A percentile compares a stretch with the other conserved stretches of the same genome.
Evolutionary conservation across 345 rosid genomes (phyloP).

Genomic region (Leavenworthia alabamica): DNA sequence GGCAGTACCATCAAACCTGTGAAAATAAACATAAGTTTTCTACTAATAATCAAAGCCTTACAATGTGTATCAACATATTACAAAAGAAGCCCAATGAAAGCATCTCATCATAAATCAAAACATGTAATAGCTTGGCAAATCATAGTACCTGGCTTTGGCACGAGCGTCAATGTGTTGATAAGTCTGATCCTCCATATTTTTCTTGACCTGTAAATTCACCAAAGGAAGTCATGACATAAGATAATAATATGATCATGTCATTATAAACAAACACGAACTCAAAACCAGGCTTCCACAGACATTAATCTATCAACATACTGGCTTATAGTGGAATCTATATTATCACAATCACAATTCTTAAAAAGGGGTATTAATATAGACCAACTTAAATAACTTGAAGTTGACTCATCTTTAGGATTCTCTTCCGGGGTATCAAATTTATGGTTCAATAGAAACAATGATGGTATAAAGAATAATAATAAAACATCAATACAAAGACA

Average conservation of each 20-base stretch:
- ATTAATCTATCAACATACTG: neutral
- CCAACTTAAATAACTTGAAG: neutral
- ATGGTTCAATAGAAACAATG: neutral
- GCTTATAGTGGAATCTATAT: neutral
- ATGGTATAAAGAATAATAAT: neutral
- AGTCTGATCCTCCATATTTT: constrained; percentile 38
- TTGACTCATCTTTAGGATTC: neutral
- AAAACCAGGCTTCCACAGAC: neutral
- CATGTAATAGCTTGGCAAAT: neutral
- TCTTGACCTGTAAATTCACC: constrained; percentile 50
- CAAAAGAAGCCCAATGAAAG: neutral
- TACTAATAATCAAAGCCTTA: neutral
- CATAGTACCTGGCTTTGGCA: constrained; percentile 67
- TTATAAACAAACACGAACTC: neutral
- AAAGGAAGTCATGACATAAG: neutral
- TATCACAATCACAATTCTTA: neutral
- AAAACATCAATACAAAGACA: neutral
- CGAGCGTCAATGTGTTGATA: constrained; percentile 76
- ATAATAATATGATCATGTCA: neutral
- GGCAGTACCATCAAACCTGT: constrained; percentile 88
- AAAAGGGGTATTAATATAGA: neutral
- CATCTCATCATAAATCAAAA: neutral
- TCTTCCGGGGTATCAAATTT: neutral
- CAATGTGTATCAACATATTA: neutral
- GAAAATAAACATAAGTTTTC: neutral